phyloP scores from a whole-genome alignment of 139 green algal genomes.

The Chlamydomonas incerta region DNA sequence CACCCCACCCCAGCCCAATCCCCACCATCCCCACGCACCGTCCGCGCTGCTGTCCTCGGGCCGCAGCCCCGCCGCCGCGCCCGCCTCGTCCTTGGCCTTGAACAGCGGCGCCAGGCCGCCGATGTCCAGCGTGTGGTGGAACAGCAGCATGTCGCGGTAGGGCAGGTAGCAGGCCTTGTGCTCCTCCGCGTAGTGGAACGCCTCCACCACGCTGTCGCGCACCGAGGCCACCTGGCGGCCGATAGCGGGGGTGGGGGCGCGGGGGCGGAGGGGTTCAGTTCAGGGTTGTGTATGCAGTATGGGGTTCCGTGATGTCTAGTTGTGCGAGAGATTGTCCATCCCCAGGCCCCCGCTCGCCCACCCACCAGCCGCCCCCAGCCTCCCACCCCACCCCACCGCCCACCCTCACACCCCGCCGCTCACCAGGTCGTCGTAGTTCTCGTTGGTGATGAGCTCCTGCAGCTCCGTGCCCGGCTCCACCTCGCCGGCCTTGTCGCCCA shows the following conservation, averaged over 20 bases:
- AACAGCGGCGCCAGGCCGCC: constrained; percentile 50
- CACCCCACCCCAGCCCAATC: not conserved
- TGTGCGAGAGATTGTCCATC: too few species aligned
- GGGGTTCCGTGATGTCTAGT: too few species aligned
- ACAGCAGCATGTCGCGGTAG: constrained; percentile 66
- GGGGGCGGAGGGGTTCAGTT: too few species aligned
- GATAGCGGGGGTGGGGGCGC: too few species aligned
- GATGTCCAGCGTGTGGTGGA: constrained; percentile 56
- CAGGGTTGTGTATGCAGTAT: too few species aligned
- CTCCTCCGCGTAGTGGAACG: constrained; percentile 65
- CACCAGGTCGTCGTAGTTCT: constrained; percentile 73
- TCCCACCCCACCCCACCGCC: not conserved
- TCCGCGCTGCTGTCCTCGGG: constrained; percentile 23
- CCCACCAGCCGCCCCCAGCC: too few species aligned
- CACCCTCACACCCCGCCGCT: not conserved
- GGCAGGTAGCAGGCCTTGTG: constrained; percentile 71
- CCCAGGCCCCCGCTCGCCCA: too few species aligned
- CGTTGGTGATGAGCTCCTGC: constrained; percentile 74
- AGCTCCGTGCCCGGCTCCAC: constrained; percentile 69
- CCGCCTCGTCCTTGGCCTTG: constrained; percentile 46
- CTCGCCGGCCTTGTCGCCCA: constrained; percentile 60
- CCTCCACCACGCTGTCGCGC: constrained; percentile 63
- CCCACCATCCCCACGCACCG: too few species aligned
- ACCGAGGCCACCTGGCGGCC: constrained; percentile 43
- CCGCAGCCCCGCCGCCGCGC: not conserved